A percentile compares a stretch with the other conserved stretches of the same genome.
phyloP scores from a whole-genome alignment of 2,329 filamentous ascomycete species.

The Aureobasidium leucospermi region DNA sequence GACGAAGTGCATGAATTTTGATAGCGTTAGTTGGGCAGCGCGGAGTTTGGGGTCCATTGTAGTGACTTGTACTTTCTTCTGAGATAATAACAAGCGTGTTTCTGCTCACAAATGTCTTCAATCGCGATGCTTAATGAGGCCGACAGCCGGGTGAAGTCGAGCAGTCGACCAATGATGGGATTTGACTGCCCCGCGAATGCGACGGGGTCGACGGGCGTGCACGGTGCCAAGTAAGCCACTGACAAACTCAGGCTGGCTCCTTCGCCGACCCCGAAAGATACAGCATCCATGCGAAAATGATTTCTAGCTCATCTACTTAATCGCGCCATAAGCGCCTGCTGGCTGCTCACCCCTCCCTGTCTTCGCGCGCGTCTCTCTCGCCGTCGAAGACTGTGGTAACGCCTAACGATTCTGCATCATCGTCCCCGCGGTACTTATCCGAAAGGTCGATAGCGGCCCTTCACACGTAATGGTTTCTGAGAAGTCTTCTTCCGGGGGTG shows the following conservation, averaged over 20 bases:
- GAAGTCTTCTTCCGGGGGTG: neutral
- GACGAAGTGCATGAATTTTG: slow-evolving; percentile 1
- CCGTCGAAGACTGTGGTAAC: neutral
- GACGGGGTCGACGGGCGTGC: neutral
- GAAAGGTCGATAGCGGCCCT: neutral
- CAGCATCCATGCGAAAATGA: slow-evolving; percentile 13
- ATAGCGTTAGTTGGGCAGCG: slow-evolving; percentile 4
- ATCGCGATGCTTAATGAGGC: neutral
- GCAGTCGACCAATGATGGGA: neutral
- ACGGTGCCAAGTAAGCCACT: slow-evolving; percentile 10
- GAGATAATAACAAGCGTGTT: neutral
- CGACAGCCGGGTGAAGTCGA: neutral
- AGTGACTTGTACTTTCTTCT: neutral
- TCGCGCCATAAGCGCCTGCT: slow-evolving; percentile 6
- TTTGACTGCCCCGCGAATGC: neutral
- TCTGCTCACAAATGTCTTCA: neutral
- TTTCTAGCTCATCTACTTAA: slow-evolving; percentile 12
- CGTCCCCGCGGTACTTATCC: neutral
- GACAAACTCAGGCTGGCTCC: slow-evolving; percentile 12
- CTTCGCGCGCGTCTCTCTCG: neutral
- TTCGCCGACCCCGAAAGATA: slow-evolving; percentile 10
- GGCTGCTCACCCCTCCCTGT: neutral
- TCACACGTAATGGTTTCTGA: slow-evolving; percentile 1
- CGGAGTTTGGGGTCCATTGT: slow-evolving; percentile 3
- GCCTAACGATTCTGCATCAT: neutral